Conservation (phyloP, 352 stramenopile species). For the Globisporangium cylindrosporum region DNA sequence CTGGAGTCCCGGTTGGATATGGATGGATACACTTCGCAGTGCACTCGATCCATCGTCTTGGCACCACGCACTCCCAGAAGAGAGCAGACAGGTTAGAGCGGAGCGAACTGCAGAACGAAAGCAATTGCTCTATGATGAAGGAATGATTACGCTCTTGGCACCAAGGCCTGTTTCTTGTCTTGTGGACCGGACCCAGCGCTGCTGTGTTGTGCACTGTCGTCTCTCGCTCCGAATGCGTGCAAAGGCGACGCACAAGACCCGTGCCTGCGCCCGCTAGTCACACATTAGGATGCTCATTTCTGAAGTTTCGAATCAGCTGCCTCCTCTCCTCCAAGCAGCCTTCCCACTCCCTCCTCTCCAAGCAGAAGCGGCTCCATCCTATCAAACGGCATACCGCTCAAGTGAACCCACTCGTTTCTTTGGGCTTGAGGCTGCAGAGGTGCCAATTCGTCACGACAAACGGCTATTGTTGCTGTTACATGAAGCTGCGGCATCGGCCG, state of each 20-base stretch:
- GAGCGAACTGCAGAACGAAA: too few species aligned
- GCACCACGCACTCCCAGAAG: too few species aligned
- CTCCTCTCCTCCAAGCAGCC: neutral
- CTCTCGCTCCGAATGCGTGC: neutral
- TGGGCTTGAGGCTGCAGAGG: too few species aligned
- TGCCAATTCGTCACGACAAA: too few species aligned
- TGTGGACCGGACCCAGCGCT: neutral
- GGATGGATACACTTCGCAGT: too few species aligned
- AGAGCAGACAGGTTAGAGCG: too few species aligned
- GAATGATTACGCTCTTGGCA: neutral
- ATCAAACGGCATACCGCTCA: neutral
- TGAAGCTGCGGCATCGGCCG: too few species aligned
- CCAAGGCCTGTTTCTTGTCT: neutral
- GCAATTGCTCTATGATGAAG: too few species aligned
- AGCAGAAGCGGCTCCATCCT: neutral
- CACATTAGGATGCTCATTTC: constrained; percentile 8
- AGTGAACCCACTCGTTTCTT: neutral
- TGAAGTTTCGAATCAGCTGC: constrained; percentile 9
- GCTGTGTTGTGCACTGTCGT: neutral
- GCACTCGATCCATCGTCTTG: too few species aligned
- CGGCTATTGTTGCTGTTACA: too few species aligned
- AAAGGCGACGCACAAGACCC: neutral
- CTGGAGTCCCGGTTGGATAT: too few species aligned
- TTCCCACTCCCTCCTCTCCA: neutral
- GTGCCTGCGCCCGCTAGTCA: constrained; percentile 6